These are phyloP conservation scores for Russula griseocarnosa DNA, from an alignment of 768 basidiomycete species.

Conservation along the genomic window DNA sequence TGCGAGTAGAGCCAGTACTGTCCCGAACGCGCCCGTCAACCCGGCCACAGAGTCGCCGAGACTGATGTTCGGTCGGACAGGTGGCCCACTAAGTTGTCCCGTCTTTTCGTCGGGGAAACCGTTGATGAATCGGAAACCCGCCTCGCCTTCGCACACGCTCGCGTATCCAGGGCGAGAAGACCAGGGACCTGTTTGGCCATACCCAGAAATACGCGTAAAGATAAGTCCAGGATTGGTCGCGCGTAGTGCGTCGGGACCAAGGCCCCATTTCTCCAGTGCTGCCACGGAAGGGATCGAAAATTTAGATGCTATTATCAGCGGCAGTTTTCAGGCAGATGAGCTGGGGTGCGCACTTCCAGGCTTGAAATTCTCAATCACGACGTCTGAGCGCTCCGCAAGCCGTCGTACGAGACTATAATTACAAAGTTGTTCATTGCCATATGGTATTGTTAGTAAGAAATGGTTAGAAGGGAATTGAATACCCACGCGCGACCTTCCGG, in stretches of 20 bases:
- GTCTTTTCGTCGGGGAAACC: slow-evolving; percentile 55
- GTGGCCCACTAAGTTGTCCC: slow-evolving; percentile 54
- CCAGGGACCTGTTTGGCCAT: slow-evolving; percentile 75
- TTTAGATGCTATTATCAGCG: background rate
- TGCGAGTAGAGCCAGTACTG: slow-evolving; percentile 58
- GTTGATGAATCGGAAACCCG: slow-evolving; percentile 71
- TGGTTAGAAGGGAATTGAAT: background rate
- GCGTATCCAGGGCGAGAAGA: slow-evolving; percentile 65
- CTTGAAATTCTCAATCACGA: slow-evolving; percentile 69
- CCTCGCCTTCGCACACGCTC: slow-evolving; percentile 72
- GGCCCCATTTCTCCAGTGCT: slow-evolving; percentile 69
- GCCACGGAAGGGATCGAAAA: background rate
- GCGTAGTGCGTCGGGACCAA: slow-evolving; percentile 55
- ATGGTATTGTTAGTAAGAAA: no score
- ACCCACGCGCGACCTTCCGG: slow-evolving; percentile 51
- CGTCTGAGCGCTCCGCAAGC: slow-evolving; percentile 61
- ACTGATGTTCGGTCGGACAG: slow-evolving; percentile 68
- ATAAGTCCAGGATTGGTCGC: slow-evolving; percentile 84
- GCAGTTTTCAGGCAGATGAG: background rate
- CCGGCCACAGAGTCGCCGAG: slow-evolving; percentile 70
- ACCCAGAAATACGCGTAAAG: slow-evolving; percentile 81
- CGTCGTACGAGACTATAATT: slow-evolving; percentile 51
- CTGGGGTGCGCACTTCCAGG: slow-evolving; percentile 50
- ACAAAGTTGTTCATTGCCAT: background rate
- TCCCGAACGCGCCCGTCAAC: slow-evolving; percentile 69